Evolutionary conservation across 345 rosid species (phyloP), one percentile per base, ranked within the genome.

Genomic region (Tarenaya hassleriana): DNA sequence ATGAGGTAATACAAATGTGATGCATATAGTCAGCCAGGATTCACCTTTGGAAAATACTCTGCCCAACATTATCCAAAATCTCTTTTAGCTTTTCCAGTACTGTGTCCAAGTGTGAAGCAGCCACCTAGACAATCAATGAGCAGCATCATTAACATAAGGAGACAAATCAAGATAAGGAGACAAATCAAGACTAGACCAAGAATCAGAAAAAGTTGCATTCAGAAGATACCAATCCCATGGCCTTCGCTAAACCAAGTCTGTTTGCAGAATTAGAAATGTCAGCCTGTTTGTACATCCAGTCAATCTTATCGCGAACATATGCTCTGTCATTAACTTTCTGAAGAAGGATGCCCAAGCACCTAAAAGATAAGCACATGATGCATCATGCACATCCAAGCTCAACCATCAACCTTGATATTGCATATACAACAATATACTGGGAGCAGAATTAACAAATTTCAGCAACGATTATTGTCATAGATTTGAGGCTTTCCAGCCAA

Each of bases 221-320:
- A 5, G 29, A 48, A 63, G 11, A 34, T 86, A 91, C 98, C 98
- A 91, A 68, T 64, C 98, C 98, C 79, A 91, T 91, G 56, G 92
- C 98, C 74, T 91, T 84, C 51, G 98, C 98, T 64, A 91, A 69
- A 74, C 98, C 98, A 73, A 87, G 96, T 69, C 96, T 82, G 61
- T 91, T 91, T 62, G 76, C 57, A 14, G 96, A 94, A 77, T 80
- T 82, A 53, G 87, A 45, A 37, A 87, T 91, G 58, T 84, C 78
- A 47, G 96, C 83, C 45, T 91, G 96, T 62, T 69, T 68, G 66
- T 87, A 84, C 84, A 91, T 91, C 95, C 80, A 84, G 56, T 79
- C 86, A 65, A 91, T 91, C 78, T 81, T 91, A 12, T 73, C 79
- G 59, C 66, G 76, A 54, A 91, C 98, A 76, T 82, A 91, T 50